Evolutionary conservation across 305 asterid species (phyloP).

Genomic region (Euphrasia arctica): DNA sequence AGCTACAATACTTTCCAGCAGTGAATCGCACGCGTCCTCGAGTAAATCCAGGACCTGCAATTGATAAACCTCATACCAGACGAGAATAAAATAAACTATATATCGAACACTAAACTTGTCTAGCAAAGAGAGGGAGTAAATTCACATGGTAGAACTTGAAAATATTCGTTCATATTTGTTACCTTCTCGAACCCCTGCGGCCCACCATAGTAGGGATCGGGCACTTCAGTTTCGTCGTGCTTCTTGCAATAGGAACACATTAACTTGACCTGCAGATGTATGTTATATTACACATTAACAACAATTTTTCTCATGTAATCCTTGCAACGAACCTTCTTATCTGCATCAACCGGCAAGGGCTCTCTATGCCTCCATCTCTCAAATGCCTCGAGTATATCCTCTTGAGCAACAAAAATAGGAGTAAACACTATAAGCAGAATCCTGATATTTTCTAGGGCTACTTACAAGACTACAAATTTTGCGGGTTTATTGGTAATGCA

Average conservation of each 20-base stretch:
- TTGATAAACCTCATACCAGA: too few relatives aligned
- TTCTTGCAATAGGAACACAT: conserved; percentile 87
- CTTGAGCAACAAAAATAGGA: not conserved
- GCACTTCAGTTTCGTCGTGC: conserved; percentile 70
- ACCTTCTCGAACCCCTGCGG: conserved; percentile 82
- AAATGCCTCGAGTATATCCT: conserved; percentile 36
- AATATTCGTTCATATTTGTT: conserved; percentile 5
- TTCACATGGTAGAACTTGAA: too few relatives aligned
- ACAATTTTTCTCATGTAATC: not conserved
- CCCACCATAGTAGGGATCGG: conserved; percentile 87
- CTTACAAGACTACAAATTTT: not conserved
- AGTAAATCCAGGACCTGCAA: conserved; percentile 83
- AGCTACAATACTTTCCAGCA: conserved; percentile 56
- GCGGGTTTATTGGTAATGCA: not conserved
- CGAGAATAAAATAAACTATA: too few relatives aligned
- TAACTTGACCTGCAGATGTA: conserved; percentile 44
- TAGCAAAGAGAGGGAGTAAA: too few relatives aligned
- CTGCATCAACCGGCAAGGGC: conserved; percentile 58
- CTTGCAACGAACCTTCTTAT: conserved; percentile 48
- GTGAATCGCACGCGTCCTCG: conserved; percentile 83
- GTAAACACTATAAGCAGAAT: not conserved
- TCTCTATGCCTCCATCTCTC: conserved; percentile 78
- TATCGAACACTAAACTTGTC: too few relatives aligned
- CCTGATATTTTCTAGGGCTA: not conserved
- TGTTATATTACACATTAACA: not conserved